phyloP scores from a whole-genome alignment of 1,139 yeast species.

The Kurtzmaniella quercitrusa region DNA sequence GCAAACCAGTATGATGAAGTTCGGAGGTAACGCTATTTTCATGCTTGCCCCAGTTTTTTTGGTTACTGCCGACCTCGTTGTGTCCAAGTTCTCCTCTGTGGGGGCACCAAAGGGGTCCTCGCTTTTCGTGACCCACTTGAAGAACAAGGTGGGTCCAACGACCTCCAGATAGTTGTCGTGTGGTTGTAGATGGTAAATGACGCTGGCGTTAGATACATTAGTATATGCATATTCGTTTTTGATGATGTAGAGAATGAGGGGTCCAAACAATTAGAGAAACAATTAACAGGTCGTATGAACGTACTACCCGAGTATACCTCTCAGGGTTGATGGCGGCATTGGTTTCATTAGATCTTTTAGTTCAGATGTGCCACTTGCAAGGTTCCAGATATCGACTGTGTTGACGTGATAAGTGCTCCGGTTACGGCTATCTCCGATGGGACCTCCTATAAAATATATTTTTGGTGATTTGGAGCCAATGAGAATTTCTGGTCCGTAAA shows the following conservation, averaged over 20 bases:
- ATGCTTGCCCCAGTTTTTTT: slow-evolving; percentile 23
- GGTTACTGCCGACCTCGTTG: slow-evolving; percentile 21
- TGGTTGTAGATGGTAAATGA: background rate
- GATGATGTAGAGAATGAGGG: background rate
- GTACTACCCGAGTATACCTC: too few species aligned
- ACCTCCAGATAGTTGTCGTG: background rate
- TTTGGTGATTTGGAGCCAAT: too few species aligned
- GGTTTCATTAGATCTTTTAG: too few species aligned
- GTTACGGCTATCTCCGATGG: too few species aligned
- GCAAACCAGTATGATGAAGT: slow-evolving; percentile 8
- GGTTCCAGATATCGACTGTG: too few species aligned
- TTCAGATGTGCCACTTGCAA: too few species aligned
- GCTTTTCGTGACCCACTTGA: background rate
- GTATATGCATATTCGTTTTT: background rate
- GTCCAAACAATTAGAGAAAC: too few species aligned
- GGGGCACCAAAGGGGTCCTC: background rate
- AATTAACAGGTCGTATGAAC: too few species aligned
- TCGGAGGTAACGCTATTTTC: slow-evolving; percentile 16
- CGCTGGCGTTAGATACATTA: background rate
- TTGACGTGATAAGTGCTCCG: too few species aligned
- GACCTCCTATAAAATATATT: too few species aligned
- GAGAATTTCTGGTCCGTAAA: too few species aligned
- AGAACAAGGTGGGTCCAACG: background rate
- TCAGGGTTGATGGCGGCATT: too few species aligned
- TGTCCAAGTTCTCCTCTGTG: slow-evolving; percentile 15